phyloP scores from a whole-genome alignment of 2,329 filamentous ascomycete species.

The Furcasterigmium furcatum region DNA sequence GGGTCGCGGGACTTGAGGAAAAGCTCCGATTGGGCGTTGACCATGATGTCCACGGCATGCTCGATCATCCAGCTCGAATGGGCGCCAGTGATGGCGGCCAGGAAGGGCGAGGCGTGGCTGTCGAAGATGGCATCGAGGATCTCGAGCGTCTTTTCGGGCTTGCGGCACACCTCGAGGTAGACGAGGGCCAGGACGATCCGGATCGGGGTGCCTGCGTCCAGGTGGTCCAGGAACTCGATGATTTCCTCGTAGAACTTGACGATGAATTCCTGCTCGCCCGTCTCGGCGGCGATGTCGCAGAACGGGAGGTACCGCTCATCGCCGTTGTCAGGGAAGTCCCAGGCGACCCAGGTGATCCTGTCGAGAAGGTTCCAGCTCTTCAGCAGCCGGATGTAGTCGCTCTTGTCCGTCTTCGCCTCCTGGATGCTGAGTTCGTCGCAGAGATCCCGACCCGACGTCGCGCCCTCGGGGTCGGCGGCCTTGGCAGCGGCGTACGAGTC shows the following conservation, averaged over 20 bases:
- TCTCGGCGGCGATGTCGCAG: constrained; percentile 11
- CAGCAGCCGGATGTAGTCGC: constrained; percentile 11
- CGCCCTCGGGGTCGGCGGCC: constrained; percentile 12
- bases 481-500: constrained; percentile 13
- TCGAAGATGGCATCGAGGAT: constrained; percentile 18
- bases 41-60: constrained; percentile 10
- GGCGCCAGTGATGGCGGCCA: constrained; percentile 16
- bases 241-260: constrained; percentile 17
- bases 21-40: constrained; percentile 14
- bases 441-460: constrained; percentile 14
- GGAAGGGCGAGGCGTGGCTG: constrained; percentile 13
- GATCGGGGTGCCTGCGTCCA: constrained; percentile 17
- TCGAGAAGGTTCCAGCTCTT: constrained; percentile 21
- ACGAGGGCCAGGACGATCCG: constrained; percentile 13
- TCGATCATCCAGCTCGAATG: constrained; percentile 9
- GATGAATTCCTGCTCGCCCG: constrained; percentile 16
- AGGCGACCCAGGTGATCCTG: constrained; percentile 20
- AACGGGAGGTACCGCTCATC: constrained; percentile 6
- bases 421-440: constrained; percentile 15
- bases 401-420: constrained; percentile 8
- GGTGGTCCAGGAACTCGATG: constrained; percentile 19
- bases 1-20: constrained; percentile 17
- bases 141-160: constrained; percentile 10
- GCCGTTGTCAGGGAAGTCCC: constrained; percentile 9
- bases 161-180: constrained; percentile 12